phyloP scores from a whole-genome alignment of 2,329 filamentous ascomycete species.

The Botrytis fabae region DNA sequence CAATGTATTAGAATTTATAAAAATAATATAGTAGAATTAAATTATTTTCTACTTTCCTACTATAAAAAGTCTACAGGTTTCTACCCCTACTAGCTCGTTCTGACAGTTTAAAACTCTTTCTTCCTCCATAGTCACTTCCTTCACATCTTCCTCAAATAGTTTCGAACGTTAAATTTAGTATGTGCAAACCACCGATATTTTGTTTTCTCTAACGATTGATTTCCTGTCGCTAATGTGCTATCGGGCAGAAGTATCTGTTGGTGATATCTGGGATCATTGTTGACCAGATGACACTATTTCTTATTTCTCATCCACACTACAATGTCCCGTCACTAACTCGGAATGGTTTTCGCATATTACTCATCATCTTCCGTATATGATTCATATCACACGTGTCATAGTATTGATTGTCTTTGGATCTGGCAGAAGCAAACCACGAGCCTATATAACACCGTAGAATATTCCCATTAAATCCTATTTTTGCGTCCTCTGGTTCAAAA shows the following conservation, averaged over 20 bases:
- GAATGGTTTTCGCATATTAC: neutral
- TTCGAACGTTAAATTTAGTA: neutral
- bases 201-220: neutral
- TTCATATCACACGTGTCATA: neutral
- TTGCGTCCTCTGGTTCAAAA: neutral
- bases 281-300: too few species aligned
- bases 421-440: fast-evolving
- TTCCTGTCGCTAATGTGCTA: neutral
- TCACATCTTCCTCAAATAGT: neutral
- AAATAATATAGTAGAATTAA: too few species aligned
- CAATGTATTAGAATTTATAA: too few species aligned
- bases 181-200: neutral
- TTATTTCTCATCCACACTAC: too few species aligned
- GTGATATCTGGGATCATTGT: too few species aligned
- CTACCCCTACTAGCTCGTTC: neutral
- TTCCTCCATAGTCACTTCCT: neutral
- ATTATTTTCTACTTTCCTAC: too few species aligned
- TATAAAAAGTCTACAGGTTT: too few species aligned
- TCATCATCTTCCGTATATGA: neutral
- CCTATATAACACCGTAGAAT: neutral
- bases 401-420: neutral
- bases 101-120: neutral
- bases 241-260: neutral
- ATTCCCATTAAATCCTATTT: neutral
- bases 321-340: neutral